Evolutionary conservation across 345 rosid genomes (phyloP), one percentile per base, ranked within the genome.

Genomic region (Moricandia arvensis): DNA sequence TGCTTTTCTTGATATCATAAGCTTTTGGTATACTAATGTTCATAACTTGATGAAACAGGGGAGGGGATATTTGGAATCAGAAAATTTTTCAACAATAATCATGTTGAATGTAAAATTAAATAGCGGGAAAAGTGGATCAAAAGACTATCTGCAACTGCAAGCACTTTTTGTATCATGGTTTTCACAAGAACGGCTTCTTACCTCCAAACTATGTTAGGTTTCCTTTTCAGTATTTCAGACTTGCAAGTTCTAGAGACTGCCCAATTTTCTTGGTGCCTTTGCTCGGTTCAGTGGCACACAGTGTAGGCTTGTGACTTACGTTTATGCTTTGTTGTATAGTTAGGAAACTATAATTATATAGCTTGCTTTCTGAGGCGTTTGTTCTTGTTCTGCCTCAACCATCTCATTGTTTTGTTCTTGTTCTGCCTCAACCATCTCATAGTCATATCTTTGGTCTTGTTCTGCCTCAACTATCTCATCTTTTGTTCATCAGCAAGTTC

Each of bases 11-110:
- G 41, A 33, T 7, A 7, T 30, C 24, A 66, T 24, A 8, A 35
- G 1, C 15, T 29, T 29, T 18, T 15, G 38, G 43, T 69, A 45
- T 0, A 54, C 35, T 38, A 33, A 33, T 13, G 16, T 45, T 45
- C 16, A 43, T 43, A 45, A 33, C 5, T 35, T 31, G 16, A 55
- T 77, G 72, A 45, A 45, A 63, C 67, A 71, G 72, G 70, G 53
- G 71, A 71, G 53, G 71, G 6, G 53, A 71, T 77, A 43, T 26
- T 45, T 54, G 80, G 75, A 64, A 64, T 77, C 67, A 71, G 75
- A 75, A 34, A 76, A 53, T 69, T 61, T 61, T 58, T 76, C 58
- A 75, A 18, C 69, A 69, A 29, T 37, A 53, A 61, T 61, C 27
- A 5, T 37, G 64, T 60, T 38, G 5, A 29, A 29, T 27, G 55